Evolutionary conservation across 768 basidiomycete genomes (phyloP), one percentile per base, ranked within the genome.

Genomic region (Lanmaoa pseudosensibilis): DNA sequence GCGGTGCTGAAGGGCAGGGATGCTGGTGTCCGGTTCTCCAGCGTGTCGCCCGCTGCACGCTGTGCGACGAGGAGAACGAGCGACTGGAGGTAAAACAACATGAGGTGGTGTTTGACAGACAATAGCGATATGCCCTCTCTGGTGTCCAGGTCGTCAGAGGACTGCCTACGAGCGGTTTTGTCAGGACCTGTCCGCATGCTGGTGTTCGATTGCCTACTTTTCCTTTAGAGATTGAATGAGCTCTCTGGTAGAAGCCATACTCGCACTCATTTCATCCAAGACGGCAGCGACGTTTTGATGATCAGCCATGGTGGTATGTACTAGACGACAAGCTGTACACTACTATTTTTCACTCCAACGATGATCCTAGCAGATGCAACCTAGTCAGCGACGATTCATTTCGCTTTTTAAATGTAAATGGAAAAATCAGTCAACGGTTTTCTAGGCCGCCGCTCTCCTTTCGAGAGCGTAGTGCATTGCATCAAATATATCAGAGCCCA

Each of bases 41-140:
- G 75, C 2, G 85, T 77, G 63, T 90, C 82, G 0, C 91, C 92
- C 8, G 86, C 70, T 1, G 82, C 78, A 27, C 88, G 85, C 19
- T 86, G 85, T n/a, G 88, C 78, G 30, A 83, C 77, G 48, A 96
- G 72, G 41, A 96, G 81, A 33, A 85, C 79, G 38, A 97, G 78
- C 15, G 92, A 87, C 55, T 94, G 93, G 11, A 97, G 76, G 70
- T 97, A 96, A 2, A 87, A 87, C 4, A 98, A 73, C 57, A 97
- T 79, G 21, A 90, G 71, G 52, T 94, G 84, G 62, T 94, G 88
- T 74, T 97, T 95, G 48, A 94, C 74, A 12, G 92, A 90, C 23
- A 99, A 78, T 5, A 99, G 79, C 0, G 97, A 98, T 58, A 99
- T 92, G 38, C 97, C 97, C 32, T 91, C 81, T 64, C 78, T 80